A percentile compares a stretch with the other conserved stretches of the same genome.
Conservation (phyloP, 179 eudicot species). For the Silene vulgaris region DNA sequence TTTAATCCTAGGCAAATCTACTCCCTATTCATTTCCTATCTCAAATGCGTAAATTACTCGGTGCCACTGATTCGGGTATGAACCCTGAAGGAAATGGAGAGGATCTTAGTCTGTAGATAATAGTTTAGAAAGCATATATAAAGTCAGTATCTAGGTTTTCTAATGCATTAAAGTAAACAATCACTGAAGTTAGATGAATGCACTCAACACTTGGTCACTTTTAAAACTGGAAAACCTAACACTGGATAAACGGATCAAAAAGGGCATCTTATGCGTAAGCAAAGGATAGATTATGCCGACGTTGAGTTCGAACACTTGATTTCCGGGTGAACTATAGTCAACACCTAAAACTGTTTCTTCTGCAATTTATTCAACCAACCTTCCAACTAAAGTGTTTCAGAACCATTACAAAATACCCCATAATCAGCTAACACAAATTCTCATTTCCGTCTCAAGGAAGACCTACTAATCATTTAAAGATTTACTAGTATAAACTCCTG, state of each 20-base stretch:
- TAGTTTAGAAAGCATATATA: neutral
- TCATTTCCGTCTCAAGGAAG: no score
- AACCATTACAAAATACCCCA: conserved; percentile 4
- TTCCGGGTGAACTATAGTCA: conserved; percentile 20
- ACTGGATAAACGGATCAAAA: neutral
- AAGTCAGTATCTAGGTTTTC: neutral
- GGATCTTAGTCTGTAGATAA: no score
- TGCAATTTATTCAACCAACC: conserved; percentile 17
- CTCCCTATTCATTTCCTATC: no score
- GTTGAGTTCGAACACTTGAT: conserved; percentile 9
- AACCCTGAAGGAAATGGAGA: no score
- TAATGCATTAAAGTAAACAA: neutral
- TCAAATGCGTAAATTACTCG: no score
- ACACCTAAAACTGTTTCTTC: conserved; percentile 23
- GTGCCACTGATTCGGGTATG: no score
- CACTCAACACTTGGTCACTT: conserved; percentile 2
- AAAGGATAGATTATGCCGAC: conserved; percentile 18
- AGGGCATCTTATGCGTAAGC: conserved; percentile 4
- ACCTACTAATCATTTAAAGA: neutral
- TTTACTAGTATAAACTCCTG: neutral
- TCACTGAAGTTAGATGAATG: neutral
- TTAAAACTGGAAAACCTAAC: neutral
- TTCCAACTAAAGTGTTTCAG: conserved; percentile 21
- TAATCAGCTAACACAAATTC: neutral
- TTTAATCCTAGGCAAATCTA: no score